Conservation (phyloP, 257 asterid genomes). For the Gynochthodes officinalis region DNA sequence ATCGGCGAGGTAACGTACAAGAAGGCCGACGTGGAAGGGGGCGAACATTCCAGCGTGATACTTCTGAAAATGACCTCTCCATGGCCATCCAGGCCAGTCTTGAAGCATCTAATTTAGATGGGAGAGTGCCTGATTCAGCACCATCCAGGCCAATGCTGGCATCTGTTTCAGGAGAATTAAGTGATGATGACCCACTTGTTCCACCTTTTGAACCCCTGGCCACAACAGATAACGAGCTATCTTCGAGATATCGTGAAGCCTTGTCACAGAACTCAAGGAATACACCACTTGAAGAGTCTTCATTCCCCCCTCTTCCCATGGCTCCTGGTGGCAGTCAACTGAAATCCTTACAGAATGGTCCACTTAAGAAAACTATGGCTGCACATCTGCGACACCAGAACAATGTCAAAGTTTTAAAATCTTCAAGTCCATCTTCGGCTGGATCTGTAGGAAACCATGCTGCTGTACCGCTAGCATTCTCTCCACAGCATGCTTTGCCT, state of each 20-base stretch:
- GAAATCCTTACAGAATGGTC: conserved; percentile 38
- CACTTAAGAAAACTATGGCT: conserved; percentile 59
- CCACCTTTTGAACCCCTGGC: conserved; percentile 54
- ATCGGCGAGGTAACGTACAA: conserved; percentile 65
- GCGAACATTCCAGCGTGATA: conserved; percentile 63
- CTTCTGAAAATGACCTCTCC: conserved; percentile 62
- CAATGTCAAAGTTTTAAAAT: conserved; percentile 32
- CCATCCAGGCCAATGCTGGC: conserved; percentile 30
- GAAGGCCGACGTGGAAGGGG: conserved; percentile 78
- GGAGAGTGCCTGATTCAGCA: conserved; percentile 28
- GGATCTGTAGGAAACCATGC: conserved; percentile 44
- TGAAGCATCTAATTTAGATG: conserved; percentile 40
- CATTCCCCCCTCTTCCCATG: conserved; percentile 76
- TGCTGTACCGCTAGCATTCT: conserved; percentile 35
- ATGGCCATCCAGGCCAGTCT: conserved; percentile 86
- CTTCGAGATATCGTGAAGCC: conserved; percentile 82
- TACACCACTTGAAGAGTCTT: conserved; percentile 57
- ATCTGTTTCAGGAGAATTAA: conserved; percentile 34
- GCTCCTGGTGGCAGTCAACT: conserved; percentile 59
- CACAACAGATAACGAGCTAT: conserved; percentile 42
- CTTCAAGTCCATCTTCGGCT: conserved; percentile 41
- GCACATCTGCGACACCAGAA: conserved; percentile 55
- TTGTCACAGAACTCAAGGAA: conserved; percentile 54
- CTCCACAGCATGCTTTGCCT: conserved; percentile 56
- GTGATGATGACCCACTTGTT: conserved; percentile 50